Base-by-base conservation (phyloP, 2,329 filamentous ascomycete genomes). In the Verruconis gallopava region DNA sequence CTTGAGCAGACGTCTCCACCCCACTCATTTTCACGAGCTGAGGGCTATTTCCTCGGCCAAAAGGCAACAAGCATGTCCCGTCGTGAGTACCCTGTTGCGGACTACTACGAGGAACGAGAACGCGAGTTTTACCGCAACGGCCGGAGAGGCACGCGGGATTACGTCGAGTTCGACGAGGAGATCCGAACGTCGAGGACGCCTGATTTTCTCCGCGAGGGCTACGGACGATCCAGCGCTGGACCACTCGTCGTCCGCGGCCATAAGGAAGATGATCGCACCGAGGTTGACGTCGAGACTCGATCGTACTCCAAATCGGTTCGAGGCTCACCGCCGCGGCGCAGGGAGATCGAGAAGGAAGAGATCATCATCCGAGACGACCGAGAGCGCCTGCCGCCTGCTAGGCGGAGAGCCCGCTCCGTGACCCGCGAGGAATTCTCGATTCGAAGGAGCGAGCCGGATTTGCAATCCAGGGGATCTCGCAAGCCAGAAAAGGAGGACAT, bases 151-250 rank as follows among this genome's bases (percentile, higher is more conserved):
- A 58, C 55, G 12, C 62, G 60, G 51, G 64, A 65, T 50, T 68
- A 68, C 48, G 66, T 69, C 21, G 68, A 71, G 38, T 56, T 69
- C 35, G 68, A 73, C 44, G 46, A 68, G 34, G 69, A 72, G 48
- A 58, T 69, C 43, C 48, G 51, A 41, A 53, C 53, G 32, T 43
- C 48, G 42, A 61, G 63, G 37, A 56, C 59, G 43, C 67, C 67
- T 40, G 66, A 69, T 49, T 69, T 70, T 52, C 56, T 71, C 44
- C 59, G 65, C 36, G 67, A 70, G 44, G 66, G 68, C 51, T 68
- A 69, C 51, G 66, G 63, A 47, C 57, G 63, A 42, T 58, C 58
- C 38, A 55, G 51, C 47, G 54, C 67, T 48, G 56, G 69, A 50
- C 50, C 63, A 48, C 42, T 69, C 56, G 56, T 73, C 53, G 51